Base-by-base conservation (phyloP, 805 yeast species). In the Grigorovia transvaalensis region DNA sequence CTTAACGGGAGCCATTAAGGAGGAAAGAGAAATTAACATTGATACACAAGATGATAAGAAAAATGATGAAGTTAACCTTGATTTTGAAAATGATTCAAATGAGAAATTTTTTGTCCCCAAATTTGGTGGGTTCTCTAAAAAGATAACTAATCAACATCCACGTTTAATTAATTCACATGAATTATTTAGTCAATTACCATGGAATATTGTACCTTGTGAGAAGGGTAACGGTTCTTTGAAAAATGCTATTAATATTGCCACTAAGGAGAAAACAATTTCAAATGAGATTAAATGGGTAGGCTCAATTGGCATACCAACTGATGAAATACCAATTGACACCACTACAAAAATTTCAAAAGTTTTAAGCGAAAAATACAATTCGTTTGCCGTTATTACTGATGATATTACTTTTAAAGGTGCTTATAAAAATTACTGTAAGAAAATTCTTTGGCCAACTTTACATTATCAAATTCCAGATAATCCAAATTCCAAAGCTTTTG, bases 391-490 rank as follows among this genome's bases (percentile, higher is more conserved):
- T 2, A 80, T 79, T 53, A 82, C 91, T 2, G 79, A 79, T 57
- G 98, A 93, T 67, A 69, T 79, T 33, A 81, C 88, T 0, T 88
- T 88, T 59, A 85, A 85, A 61, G 97, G 97, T 19, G 96, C 90
- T 63, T 93, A 93, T 67, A 81, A 81, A 53, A 86, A 88, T 50
- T 93, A 85, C 66, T 91, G 97, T 67, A 93, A 93, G 68, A 95
- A 90, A 62, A 87, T 93, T 43, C 72, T 93, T 55, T 93, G 98
- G 98, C 99, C 99, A 35, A 88, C 96, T 1, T 76, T 93, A 56
- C 87, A 81, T 51, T 93, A 93, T 65, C 96, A 91, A 67, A 87
- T 91, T 42, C 98, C 98, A 0, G 98, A 93, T 67, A 84, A 90
- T 63, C 95, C 96, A 49, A 87, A 85, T 59, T 83, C 95, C 1